A percentile compares a stretch with the other conserved stretches of the same genome.
These are phyloP conservation scores for Boletus huronensis DNA, from an alignment of 768 basidiomycete genomes.

Conservation along the genomic window DNA sequence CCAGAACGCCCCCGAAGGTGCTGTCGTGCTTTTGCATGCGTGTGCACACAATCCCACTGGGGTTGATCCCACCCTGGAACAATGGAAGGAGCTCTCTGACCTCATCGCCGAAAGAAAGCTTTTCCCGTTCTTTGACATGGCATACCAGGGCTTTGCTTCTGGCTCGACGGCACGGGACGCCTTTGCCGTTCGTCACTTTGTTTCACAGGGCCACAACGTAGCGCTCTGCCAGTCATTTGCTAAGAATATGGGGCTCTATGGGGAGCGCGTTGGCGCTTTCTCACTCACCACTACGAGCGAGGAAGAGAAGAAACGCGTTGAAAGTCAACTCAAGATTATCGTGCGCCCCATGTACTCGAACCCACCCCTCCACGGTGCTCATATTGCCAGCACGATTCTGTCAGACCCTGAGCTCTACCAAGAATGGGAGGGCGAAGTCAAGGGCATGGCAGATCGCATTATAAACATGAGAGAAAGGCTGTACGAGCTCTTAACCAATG, in stretches of 20 bases:
- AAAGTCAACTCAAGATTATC: slow-evolving; percentile 93
- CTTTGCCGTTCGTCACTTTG: slow-evolving; percentile 93
- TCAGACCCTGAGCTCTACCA: slow-evolving; percentile 67
- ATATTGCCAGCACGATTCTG: slow-evolving; percentile 82
- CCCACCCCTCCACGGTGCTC: slow-evolving; percentile 88
- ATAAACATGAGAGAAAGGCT: slow-evolving; percentile 88
- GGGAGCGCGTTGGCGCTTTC: slow-evolving; percentile 97
- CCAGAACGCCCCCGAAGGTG: slow-evolving; percentile 67
- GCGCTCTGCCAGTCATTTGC: slow-evolving; percentile 95
- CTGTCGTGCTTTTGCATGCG: slow-evolving; percentile 89
- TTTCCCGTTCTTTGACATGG: slow-evolving; percentile 99
- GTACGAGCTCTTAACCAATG: slow-evolving; percentile 71
- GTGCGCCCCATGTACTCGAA: slow-evolving; percentile 98
- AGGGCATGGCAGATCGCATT: slow-evolving; percentile 93
- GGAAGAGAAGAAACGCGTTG: slow-evolving; percentile 81
- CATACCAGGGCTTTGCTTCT: slow-evolving; percentile 98
- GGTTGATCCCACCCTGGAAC: slow-evolving; percentile 87
- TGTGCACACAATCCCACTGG: slow-evolving; percentile 99
- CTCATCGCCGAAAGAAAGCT: slow-evolving; percentile 84
- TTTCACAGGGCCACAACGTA: slow-evolving; percentile 83
- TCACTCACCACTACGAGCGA: slow-evolving; percentile 69
- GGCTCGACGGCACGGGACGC: slow-evolving; percentile 89
- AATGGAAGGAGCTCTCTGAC: slow-evolving; percentile 90
- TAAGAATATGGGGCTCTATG: slow-evolving; percentile 99
- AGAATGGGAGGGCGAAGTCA: slow-evolving; percentile 90